Conservation (phyloP, 164 flowering plant genomes). For the Buxus sempervirens region DNA sequence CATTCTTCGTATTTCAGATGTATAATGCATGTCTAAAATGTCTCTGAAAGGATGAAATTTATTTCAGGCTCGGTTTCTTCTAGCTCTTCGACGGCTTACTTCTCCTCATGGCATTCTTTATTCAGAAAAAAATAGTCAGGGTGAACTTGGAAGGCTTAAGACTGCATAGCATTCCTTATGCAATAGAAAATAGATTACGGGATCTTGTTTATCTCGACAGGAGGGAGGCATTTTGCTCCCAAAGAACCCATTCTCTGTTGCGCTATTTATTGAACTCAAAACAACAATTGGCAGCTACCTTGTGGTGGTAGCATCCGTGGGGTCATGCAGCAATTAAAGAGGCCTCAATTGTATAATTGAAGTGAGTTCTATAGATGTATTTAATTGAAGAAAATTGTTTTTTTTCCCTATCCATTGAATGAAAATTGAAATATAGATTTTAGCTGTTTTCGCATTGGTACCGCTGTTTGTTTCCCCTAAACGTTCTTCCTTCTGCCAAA, state of each 20-base stretch:
- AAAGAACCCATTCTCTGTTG: too few species aligned
- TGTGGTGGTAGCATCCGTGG: not conserved
- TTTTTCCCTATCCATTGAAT: too few species aligned
- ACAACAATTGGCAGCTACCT: too few species aligned
- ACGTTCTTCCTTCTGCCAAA: too few species aligned
- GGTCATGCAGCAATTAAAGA: not conserved
- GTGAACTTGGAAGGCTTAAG: slow-evolving; percentile 33
- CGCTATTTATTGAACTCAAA: too few species aligned
- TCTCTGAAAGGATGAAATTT: not conserved
- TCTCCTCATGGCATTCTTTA: slow-evolving; percentile 52
- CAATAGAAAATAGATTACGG: not conserved
- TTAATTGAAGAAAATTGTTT: too few species aligned
- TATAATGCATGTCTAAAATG: not conserved
- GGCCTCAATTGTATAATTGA: not conserved
- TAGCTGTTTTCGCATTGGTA: too few species aligned
- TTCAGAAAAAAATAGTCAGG: slow-evolving; percentile 30
- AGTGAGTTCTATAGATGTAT: too few species aligned
- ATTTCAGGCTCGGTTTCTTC: slow-evolving; percentile 52
- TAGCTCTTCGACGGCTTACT: slow-evolving; percentile 52
- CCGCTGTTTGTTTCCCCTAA: too few species aligned
- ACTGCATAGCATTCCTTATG: slow-evolving; percentile 25
- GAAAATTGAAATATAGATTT: too few species aligned
- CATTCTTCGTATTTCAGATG: not conserved
- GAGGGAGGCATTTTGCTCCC: too few species aligned
- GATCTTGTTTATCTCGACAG: not conserved